Evolutionary conservation across 2,329 filamentous ascomycete species (phyloP), one percentile per base, ranked within the genome.

Genomic region (Mycosphaerelloides madeirae): DNA sequence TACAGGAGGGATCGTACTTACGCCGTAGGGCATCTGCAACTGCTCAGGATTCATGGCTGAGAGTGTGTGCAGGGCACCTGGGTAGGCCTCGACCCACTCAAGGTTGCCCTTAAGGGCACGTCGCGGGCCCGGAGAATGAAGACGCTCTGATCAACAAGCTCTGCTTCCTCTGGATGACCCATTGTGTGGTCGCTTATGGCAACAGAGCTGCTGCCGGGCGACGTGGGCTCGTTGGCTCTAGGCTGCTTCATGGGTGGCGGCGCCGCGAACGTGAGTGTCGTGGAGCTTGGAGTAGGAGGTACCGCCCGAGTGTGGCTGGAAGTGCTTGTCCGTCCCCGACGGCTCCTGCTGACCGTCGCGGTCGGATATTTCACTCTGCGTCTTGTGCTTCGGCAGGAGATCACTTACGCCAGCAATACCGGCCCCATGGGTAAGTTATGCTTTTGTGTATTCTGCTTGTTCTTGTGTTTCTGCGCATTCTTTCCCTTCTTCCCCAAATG

Each of bases 11-110:
- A n/a, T n/a, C n/a, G n/a, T n/a, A 55, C 52, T 49, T 49, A 62
- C 59, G 25, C 56, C 55, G 25, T 44, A 47, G 15, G 49, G 45
- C 50, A 60, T 50, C 39, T 47, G 38, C 31, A 54, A 60, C 18
- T 52, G 35, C 19, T 61, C 55, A n/a, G 59, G 56, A 41, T 62
- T 62, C 9, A 60, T 39, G n/a, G 41, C 38, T 9, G 44, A 46
- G 22, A 61, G 42, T 11, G 52, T 38, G 7, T 46, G 42, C 29
- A 49, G 22, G 2, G 56, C 53, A 28, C 55, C 58, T 2, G 42
- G 18, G 32, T 48, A 58, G 6, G 52, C 47, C 32, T 58, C 54
- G 15, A 50, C 40, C 41, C 58, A 56, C 3, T 49, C 33, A 11
- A 31, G 36, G 9, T 38, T 41, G 34, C 53, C 48, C 28, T 52